phyloP scores from a whole-genome alignment of 805 yeast species.

The Candida pini region DNA sequence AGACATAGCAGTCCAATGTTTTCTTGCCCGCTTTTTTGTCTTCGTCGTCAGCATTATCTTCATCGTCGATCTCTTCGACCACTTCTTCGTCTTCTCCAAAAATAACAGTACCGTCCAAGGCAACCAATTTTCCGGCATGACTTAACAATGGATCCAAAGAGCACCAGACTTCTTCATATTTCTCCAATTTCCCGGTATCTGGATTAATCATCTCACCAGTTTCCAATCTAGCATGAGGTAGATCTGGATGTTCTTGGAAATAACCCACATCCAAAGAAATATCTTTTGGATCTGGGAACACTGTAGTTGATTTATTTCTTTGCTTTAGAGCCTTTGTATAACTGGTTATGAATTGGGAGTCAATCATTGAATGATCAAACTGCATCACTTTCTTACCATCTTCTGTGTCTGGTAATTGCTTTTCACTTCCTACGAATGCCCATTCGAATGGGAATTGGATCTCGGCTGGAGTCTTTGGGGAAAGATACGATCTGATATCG shows the following conservation, averaged over 20 bases:
- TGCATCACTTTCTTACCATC: constrained; percentile 29
- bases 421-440: constrained; percentile 51
- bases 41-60: neutral
- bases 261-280: constrained; percentile 40
- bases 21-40: constrained; percentile 1
- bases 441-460: constrained; percentile 53
- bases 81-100: neutral
- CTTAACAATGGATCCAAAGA: constrained; percentile 36
- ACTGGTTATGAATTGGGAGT: constrained; percentile 22
- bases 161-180: constrained; percentile 52
- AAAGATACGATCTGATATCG: constrained; percentile 37
- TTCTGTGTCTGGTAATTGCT: constrained; percentile 18
- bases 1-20: constrained; percentile 12
- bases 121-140: constrained; percentile 21
- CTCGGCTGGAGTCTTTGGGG: constrained; percentile 19
- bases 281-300: constrained; percentile 8
- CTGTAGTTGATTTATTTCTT: neutral
- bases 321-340: neutral
- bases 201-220: constrained; percentile 45
- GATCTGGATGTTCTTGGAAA: constrained; percentile 35
- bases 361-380: constrained; percentile 38
- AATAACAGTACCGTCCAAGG: no score
- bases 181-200: constrained; percentile 34
- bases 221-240: constrained; percentile 40
- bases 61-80: neutral